These are phyloP conservation scores for Botrytis elliptica DNA, from an alignment of 2,329 filamentous ascomycete species.

Conservation along the genomic window DNA sequence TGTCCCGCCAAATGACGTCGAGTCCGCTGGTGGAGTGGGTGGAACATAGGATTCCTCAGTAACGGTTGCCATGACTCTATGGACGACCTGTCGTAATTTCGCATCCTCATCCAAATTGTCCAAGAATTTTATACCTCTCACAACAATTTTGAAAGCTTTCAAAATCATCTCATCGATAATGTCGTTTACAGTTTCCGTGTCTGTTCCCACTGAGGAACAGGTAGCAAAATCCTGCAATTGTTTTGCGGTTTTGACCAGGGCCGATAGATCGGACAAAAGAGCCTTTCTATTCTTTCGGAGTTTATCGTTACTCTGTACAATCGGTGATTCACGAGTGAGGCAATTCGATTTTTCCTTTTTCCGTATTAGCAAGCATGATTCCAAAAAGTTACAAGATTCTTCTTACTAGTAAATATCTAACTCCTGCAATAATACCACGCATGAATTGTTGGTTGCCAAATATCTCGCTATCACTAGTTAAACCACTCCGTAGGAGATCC, in stretches of 20 bases:
- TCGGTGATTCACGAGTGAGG: constrained; percentile 74
- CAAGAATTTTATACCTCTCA: constrained; percentile 82
- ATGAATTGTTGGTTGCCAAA: constrained; percentile 93
- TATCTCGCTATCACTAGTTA: constrained; percentile 70
- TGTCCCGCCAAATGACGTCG: constrained; percentile 45
- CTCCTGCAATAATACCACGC: constrained; percentile 88
- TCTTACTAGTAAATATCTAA: constrained; percentile 83
- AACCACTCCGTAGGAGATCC: constrained; percentile 80
- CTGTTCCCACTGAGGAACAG: constrained; percentile 42
- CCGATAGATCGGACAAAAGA: constrained; percentile 83
- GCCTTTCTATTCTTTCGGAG: constrained; percentile 82
- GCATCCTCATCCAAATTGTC: constrained; percentile 75
- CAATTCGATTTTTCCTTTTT: constrained; percentile 81
- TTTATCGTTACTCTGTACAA: constrained; percentile 72
- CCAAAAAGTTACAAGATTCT: constrained; percentile 41
- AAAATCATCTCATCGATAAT: constrained; percentile 90
- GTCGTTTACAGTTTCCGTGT: constrained; percentile 63
- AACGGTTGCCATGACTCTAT: constrained; percentile 60
- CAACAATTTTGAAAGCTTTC: constrained; percentile 93
- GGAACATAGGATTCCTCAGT: constrained; percentile 58
- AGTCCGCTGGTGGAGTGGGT: constrained; percentile 63
- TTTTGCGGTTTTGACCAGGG: constrained; percentile 86
- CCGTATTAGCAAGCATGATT: constrained; percentile 20
- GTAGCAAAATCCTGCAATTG: constrained; percentile 70
- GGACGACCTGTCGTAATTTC: constrained; percentile 48